A percentile compares a stretch with the other conserved stretches of the same genome.
phyloP scores from a whole-genome alignment of 257 asterid genomes.

The Rehmannia glutinosa region DNA sequence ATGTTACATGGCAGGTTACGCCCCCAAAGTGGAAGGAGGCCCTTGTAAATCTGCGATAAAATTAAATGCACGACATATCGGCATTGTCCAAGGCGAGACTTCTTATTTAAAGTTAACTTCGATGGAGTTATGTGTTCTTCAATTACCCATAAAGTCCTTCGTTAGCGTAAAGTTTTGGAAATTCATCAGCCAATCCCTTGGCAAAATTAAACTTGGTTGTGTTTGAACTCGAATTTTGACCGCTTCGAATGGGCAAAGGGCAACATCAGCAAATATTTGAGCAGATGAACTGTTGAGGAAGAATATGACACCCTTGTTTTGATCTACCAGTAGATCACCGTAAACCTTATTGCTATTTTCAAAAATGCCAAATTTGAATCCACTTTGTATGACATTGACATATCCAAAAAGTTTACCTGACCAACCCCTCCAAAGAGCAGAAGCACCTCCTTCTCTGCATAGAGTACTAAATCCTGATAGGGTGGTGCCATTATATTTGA shows the following conservation, averaged over 20 bases:
- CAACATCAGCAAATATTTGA: slow-evolving; percentile 73
- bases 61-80: slow-evolving; percentile 7
- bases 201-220: slow-evolving; percentile 51
- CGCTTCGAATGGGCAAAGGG: slow-evolving; percentile 81
- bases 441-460: slow-evolving; percentile 59
- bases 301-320: slow-evolving; percentile 46
- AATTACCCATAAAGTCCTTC: slow-evolving; percentile 62
- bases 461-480: slow-evolving; percentile 55
- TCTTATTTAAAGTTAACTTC: not conserved
- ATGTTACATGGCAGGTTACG: slow-evolving; percentile 73
- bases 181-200: slow-evolving; percentile 62
- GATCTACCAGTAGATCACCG: slow-evolving; percentile 42
- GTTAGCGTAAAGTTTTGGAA: slow-evolving; percentile 54
- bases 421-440: slow-evolving; percentile 82
- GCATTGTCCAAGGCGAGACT: not conserved
- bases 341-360: slow-evolving; percentile 66
- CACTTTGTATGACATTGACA: slow-evolving; percentile 70
- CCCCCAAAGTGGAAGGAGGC: slow-evolving; percentile 77
- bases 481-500: slow-evolving; percentile 56
- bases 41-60: slow-evolving; percentile 59
- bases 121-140: not conserved
- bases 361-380: slow-evolving; percentile 64
- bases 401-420: slow-evolving; percentile 73
- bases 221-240: slow-evolving; percentile 70
- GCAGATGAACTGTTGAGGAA: slow-evolving; percentile 79